phyloP scores from a whole-genome alignment of 139 green algal species.

The Coccomyxa sp. region DNA sequence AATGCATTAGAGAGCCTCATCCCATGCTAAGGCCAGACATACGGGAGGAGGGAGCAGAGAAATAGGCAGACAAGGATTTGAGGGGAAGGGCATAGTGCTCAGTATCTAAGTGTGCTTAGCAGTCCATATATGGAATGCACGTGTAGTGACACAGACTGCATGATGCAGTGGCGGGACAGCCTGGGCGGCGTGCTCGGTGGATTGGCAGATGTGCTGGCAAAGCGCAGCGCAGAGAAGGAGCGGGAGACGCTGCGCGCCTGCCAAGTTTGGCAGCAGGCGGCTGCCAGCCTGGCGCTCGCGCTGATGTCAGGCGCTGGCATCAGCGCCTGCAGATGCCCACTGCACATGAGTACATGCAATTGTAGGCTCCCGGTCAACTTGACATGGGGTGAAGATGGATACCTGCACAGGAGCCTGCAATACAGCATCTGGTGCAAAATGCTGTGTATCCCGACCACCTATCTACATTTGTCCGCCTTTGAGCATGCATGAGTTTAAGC shows the following conservation, averaged over 20 bases:
- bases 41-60: background rate
- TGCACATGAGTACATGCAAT: background rate
- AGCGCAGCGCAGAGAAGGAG: background rate
- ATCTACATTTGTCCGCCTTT: background rate
- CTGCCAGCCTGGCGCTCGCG: background rate
- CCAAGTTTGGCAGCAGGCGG: background rate
- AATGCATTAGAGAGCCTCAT: background rate
- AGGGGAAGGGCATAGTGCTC: background rate
- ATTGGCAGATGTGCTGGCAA: background rate
- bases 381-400: background rate
- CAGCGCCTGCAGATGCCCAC: background rate
- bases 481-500: background rate
- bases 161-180: background rate
- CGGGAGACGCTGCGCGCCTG: too few species aligned
- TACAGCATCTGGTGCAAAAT: background rate
- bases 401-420: background rate
- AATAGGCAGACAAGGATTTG: background rate
- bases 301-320: background rate
- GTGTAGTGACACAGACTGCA: background rate
- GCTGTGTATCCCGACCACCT: background rate
- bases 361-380: background rate
- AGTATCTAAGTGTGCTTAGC: background rate
- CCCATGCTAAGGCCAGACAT: background rate
- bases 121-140: background rate
- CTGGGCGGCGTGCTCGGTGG: background rate